These are phyloP conservation scores for Crotalaria pallida DNA, from an alignment of 306 rosid genomes.

Conservation along the genomic window DNA sequence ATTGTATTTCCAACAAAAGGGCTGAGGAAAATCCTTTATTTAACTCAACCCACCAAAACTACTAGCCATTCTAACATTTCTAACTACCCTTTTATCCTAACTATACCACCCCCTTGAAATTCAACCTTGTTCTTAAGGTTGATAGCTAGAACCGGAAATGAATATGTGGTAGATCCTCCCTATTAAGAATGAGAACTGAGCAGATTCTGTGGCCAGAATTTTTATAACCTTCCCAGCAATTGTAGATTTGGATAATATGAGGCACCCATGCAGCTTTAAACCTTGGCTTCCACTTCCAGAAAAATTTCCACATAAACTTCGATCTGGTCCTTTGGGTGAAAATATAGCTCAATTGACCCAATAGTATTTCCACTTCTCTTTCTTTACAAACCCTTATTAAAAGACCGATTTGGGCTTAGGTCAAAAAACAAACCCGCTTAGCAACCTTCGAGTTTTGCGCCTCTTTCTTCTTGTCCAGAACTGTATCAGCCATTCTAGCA, in stretches of 20 bases:
- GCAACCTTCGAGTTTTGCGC: no score
- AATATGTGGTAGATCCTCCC: not conserved
- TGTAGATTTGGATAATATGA: not conserved
- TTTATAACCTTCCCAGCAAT: not conserved
- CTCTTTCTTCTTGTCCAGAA: not conserved
- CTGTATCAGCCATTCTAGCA: not conserved
- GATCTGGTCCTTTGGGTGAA: not conserved
- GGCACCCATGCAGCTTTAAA: no score
- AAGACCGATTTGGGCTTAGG: no score
- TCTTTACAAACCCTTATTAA: not conserved
- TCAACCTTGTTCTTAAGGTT: not conserved
- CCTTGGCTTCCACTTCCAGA: not conserved
- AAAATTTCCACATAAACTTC: not conserved
- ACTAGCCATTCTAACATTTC: not conserved
- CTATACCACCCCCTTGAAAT: not conserved
- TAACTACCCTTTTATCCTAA: not conserved
- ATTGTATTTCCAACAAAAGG: no score
- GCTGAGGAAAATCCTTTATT: no score
- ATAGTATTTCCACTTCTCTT: not conserved
- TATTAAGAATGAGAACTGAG: no score
- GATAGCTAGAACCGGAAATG: not conserved
- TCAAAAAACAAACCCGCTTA: no score
- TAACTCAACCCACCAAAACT: not conserved
- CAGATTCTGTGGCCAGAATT: no score
- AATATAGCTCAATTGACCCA: not conserved